Percentiles rank a stretch among this genome's conserved stretches.
Conservation (phyloP, 2,329 filamentous ascomycete genomes). For the Colletotrichum phormii region DNA sequence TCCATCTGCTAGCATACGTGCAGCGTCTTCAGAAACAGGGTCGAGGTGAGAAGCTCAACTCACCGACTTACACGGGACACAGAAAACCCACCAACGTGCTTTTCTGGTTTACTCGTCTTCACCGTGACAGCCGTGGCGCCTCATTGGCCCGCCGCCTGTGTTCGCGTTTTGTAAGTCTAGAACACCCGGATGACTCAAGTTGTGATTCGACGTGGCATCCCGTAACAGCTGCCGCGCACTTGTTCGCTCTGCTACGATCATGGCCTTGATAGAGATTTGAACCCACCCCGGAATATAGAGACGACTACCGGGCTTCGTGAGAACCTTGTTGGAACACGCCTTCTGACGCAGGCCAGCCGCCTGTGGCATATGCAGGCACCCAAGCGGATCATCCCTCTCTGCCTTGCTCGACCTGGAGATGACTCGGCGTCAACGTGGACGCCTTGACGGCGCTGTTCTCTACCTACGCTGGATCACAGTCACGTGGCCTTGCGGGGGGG, state of each 20-base stretch:
- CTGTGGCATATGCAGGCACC: background rate
- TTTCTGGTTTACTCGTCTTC: conserved; percentile 5
- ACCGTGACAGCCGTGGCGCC: conserved; percentile 5
- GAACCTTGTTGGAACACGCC: background rate
- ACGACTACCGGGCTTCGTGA: background rate
- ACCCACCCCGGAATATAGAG: background rate
- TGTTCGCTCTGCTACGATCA: background rate
- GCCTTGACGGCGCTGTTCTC: background rate
- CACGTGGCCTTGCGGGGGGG: background rate
- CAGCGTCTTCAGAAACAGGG: background rate
- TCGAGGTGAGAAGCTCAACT: conserved; percentile 20
- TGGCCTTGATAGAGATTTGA: background rate
- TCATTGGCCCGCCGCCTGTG: conserved; percentile 23
- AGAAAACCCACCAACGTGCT: conserved; percentile 4
- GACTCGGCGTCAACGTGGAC: background rate
- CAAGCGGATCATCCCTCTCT: background rate
- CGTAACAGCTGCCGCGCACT: conserved; percentile 11
- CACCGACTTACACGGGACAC: conserved; percentile 24
- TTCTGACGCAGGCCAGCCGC: background rate
- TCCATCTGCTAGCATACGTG: background rate
- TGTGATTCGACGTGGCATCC: conserved; percentile 10
- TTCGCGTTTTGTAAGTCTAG: conserved; percentile 13
- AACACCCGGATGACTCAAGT: conserved; percentile 26
- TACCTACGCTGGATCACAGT: background rate
- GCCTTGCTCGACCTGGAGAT: background rate